Evolutionary conservation across 169 alveolate genomes (phyloP).

Genomic region (Eimeria falciformis): DNA sequence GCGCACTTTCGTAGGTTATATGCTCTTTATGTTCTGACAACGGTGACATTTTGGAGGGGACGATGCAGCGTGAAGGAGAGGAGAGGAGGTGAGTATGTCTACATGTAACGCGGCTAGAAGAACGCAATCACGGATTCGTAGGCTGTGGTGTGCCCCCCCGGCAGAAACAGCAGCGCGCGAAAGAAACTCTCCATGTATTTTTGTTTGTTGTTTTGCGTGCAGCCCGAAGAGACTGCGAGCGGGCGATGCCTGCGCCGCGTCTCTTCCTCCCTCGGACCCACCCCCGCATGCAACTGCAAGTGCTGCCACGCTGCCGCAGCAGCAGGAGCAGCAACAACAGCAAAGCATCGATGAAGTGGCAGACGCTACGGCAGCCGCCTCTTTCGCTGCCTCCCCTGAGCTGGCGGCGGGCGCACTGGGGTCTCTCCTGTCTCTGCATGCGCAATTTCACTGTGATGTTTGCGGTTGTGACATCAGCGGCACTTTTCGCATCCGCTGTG

Average conservation of each 20-base stretch:
- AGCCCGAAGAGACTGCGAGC: constrained; percentile 49
- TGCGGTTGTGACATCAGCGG: constrained; percentile 70
- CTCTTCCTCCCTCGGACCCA: constrained; percentile 22
- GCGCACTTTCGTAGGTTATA: too few relatives aligned
- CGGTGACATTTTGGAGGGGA: background rate
- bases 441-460: constrained; percentile 78
- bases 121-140: background rate
- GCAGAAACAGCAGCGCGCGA: background rate
- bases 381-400: background rate
- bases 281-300: background rate
- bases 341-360: background rate
- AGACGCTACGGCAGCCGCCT: background rate
- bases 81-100: background rate
- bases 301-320: constrained; percentile 4
- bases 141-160: background rate
- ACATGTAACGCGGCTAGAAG: background rate
- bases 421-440: constrained; percentile 49
- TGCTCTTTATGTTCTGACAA: background rate
- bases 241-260: constrained; percentile 47
- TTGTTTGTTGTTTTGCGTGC: constrained; percentile 1
- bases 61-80: constrained; percentile 13
- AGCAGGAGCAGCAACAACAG: constrained; percentile 8
- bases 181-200: background rate
- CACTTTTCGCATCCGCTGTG: constrained; percentile 87
- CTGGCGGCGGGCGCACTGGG: constrained; percentile 32